Percentiles rank a stretch among this genome's conserved stretches.
Conservation (phyloP, 129 eudicot genomes). For the Lactuca saligna region DNA sequence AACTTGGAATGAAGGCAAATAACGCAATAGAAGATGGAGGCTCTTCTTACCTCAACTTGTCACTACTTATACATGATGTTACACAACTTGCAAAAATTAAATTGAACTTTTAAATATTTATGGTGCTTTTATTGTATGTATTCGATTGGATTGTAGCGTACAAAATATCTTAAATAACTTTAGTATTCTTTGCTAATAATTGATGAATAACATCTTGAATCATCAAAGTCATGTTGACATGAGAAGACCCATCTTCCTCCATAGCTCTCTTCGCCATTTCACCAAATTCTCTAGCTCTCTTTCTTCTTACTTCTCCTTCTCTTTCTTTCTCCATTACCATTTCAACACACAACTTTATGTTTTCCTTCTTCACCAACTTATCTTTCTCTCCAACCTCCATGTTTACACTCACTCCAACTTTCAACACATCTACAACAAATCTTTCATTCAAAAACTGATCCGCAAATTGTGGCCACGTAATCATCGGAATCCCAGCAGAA, state of each 20-base stretch:
- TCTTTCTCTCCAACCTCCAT: slow-evolving; percentile 41
- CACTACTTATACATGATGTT: slow-evolving; percentile 29
- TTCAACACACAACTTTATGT: slow-evolving; percentile 29
- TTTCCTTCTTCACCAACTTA: slow-evolving; percentile 38
- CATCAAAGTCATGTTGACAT: slow-evolving; percentile 28
- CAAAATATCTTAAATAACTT: background rate
- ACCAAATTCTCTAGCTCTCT: slow-evolving; percentile 42
- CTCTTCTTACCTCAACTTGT: slow-evolving; percentile 32
- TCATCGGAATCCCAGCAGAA: slow-evolving; percentile 61
- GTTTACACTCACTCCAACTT: slow-evolving; percentile 46
- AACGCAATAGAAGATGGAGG: slow-evolving; percentile 27
- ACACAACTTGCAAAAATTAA: slow-evolving; percentile 10
- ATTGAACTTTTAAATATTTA: background rate
- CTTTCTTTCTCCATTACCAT: slow-evolving; percentile 38
- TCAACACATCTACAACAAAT: slow-evolving; percentile 40
- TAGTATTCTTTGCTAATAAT: slow-evolving; percentile 11
- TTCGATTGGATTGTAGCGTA: background rate
- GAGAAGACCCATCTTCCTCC: slow-evolving; percentile 49
- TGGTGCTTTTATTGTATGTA: background rate
- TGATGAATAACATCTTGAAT: slow-evolving; percentile 32
- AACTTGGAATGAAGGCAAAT: slow-evolving; percentile 10
- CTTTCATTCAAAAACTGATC: slow-evolving; percentile 63
- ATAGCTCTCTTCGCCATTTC: slow-evolving; percentile 51
- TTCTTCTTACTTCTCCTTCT: slow-evolving; percentile 38
- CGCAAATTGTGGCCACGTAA: slow-evolving; percentile 54